These are phyloP conservation scores for Suillus variegatus DNA, from an alignment of 768 basidiomycete species.

Conservation along the genomic window DNA sequence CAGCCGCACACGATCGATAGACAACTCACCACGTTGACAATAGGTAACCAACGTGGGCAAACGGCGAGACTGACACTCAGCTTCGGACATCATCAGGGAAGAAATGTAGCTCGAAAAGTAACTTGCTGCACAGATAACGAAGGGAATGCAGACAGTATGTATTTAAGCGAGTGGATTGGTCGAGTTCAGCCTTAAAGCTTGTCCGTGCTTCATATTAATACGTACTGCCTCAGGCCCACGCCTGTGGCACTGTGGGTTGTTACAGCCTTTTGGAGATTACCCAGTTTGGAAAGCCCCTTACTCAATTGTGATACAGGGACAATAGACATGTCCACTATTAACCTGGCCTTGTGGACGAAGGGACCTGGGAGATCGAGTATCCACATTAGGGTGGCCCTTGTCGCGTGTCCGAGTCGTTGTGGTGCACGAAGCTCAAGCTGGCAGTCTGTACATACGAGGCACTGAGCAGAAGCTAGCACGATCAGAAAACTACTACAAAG, in stretches of 20 bases:
- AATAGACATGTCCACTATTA: neutral
- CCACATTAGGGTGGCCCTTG: neutral
- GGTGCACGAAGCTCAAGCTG: neutral
- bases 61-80: slow-evolving; percentile 37
- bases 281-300: neutral
- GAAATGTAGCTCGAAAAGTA: slow-evolving; percentile 13
- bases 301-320: neutral
- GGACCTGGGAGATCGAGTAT: neutral
- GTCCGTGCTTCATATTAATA: neutral
- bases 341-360: neutral
- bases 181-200: neutral
- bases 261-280: neutral
- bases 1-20: slow-evolving; percentile 10
- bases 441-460: neutral
- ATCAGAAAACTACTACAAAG: neutral
- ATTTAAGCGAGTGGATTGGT: neutral
- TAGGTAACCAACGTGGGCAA: slow-evolving; percentile 66
- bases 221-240: slow-evolving; percentile 1
- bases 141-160: neutral
- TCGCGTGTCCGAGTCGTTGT: neutral
- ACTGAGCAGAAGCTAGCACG: neutral
- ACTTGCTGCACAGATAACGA: neutral
- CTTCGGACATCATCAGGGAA: slow-evolving; percentile 35
- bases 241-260: neutral
- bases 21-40: slow-evolving; percentile 69